A percentile compares a stretch with the other conserved stretches of the same genome.
phyloP scores from a whole-genome alignment of 2,329 filamentous ascomycete genomes.

The Volutella citrinella region DNA sequence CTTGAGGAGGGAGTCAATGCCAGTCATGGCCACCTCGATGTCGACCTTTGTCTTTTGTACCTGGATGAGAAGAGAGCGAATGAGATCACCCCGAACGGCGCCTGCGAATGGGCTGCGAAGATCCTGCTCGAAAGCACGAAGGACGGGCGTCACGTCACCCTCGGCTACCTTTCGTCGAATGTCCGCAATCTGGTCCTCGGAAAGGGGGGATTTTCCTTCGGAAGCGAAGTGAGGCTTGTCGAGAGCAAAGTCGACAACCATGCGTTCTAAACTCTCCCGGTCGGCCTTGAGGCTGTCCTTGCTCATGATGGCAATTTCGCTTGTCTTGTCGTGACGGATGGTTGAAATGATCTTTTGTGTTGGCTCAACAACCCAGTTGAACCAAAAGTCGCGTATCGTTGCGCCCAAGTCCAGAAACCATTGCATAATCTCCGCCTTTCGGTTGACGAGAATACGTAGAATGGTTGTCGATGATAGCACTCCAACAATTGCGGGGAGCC shows the following conservation, averaged over 20 bases:
- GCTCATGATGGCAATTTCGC: conserved; percentile 96
- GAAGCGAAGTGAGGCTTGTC: conserved; percentile 69
- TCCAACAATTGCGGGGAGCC: conserved; percentile 71
- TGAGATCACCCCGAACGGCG: conserved; percentile 79
- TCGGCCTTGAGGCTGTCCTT: conserved; percentile 88
- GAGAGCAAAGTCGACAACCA: conserved; percentile 94
- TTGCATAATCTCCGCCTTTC: conserved; percentile 70
- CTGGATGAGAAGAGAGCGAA: conserved; percentile 89
- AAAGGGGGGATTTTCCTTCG: conserved; percentile 48
- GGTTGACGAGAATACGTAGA: conserved; percentile 72
- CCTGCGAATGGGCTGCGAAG: conserved; percentile 78
- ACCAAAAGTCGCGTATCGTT: conserved; percentile 86
- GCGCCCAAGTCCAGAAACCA: conserved; percentile 78
- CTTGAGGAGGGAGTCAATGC: conserved; percentile 90
- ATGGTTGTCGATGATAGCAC: conserved; percentile 83
- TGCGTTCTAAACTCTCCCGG: conserved; percentile 86
- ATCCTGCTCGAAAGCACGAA: conserved; percentile 89
- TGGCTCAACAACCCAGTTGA: conserved; percentile 93
- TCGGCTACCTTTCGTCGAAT: conserved; percentile 80
- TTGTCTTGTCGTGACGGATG: conserved; percentile 87
- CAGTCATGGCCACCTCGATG: conserved; percentile 91
- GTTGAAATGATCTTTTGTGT: conserved; percentile 80
- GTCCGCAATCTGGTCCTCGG: conserved; percentile 66
- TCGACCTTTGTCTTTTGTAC: conserved; percentile 99
- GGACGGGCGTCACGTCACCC: conserved; percentile 87